Base-by-base conservation (phyloP, 2,329 filamentous ascomycete species). In the Beauveria varroae region DNA sequence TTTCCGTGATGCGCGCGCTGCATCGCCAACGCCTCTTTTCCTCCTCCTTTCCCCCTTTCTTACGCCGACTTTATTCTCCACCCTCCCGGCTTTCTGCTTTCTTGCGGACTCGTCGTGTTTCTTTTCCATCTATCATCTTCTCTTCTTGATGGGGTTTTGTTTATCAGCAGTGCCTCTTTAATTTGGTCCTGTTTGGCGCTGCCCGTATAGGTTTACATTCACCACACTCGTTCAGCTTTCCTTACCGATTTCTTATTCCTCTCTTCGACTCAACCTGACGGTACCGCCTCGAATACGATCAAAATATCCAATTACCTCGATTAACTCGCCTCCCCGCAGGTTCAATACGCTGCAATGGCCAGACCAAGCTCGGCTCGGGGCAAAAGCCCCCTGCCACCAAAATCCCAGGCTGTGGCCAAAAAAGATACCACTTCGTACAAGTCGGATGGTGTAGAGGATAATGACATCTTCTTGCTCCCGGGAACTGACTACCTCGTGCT, bases 401-500 rank as follows among this genome's bases (percentile, higher is more conserved):
- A 68, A 55, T 67, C 67, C 67, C 74, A 76, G 69, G 69, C 74
- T 58, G 67, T 71, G 63, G 70, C 59, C 60, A 71, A 70, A 66
- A 66, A 64, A 63, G 66, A 73, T 65, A 68, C 72, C 58, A 73
- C 77, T 55, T 85, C 88, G 69, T 93, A 91, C 78, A 83, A 86
- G 61, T 92, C 89, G 2, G 86, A 91, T 56, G 90, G 89, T 55
- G 89, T 98, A 60, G 82, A 85, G 66, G 90, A 99, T 78, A 88
- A 97, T 78, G 92, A 98, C 79, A 86, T 98, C 70, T 92, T 97
- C 77, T 84, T 90, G 58, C 86, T 99, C 24, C 91, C 93, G 41
- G 77, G 83, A 62, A 88, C 86, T 26, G 95, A 98, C 77, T 97
- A 95, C 78, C 85, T 90, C 75, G 75, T 91, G 64, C 81, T 96